A percentile compares a stretch with the other conserved stretches of the same genome.
Conservation (phyloP, 331 rosid species). For the Malus hybrid region DNA sequence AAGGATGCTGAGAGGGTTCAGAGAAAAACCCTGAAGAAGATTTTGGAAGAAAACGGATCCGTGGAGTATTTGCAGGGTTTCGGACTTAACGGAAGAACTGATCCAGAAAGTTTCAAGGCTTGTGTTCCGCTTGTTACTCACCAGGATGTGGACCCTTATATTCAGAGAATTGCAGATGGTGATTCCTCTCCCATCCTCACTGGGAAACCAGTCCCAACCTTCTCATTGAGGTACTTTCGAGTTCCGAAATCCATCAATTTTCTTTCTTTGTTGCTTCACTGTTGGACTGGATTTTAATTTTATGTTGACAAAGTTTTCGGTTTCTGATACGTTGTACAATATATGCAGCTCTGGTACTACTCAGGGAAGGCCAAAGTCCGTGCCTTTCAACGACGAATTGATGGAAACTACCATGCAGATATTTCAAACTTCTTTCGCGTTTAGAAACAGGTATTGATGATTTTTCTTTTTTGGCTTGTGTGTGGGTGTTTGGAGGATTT, state of each 20-base stretch:
- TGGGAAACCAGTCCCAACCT: constrained; percentile 59
- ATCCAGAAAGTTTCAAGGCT: constrained; percentile 69
- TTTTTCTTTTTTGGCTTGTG: too few relatives aligned
- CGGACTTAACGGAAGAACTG: constrained; percentile 74
- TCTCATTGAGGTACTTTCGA: constrained; percentile 63
- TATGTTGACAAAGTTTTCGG: background rate
- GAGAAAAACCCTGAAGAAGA: constrained; percentile 52
- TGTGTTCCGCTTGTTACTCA: constrained; percentile 72
- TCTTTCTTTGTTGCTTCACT: background rate
- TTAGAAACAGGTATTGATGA: constrained; percentile 57
- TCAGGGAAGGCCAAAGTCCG: constrained; percentile 67
- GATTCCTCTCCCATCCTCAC: constrained; percentile 67
- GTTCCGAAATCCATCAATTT: background rate
- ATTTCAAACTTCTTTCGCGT: constrained; percentile 71
- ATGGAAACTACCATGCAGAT: constrained; percentile 70
- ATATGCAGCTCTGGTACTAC: constrained; percentile 88
- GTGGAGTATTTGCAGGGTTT: constrained; percentile 61
- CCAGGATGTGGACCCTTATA: constrained; percentile 56
- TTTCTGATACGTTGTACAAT: constrained; percentile 8
- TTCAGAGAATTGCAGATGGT: constrained; percentile 64
- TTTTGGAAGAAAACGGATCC: constrained; percentile 62
- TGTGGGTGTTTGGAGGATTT: too few relatives aligned
- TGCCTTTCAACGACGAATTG: constrained; percentile 87
- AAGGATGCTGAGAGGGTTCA: constrained; percentile 71
- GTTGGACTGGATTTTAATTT: constrained; percentile 6